phyloP scores from a whole-genome alignment of 768 basidiomycete species.

The Panaeolus papilionaceus region DNA sequence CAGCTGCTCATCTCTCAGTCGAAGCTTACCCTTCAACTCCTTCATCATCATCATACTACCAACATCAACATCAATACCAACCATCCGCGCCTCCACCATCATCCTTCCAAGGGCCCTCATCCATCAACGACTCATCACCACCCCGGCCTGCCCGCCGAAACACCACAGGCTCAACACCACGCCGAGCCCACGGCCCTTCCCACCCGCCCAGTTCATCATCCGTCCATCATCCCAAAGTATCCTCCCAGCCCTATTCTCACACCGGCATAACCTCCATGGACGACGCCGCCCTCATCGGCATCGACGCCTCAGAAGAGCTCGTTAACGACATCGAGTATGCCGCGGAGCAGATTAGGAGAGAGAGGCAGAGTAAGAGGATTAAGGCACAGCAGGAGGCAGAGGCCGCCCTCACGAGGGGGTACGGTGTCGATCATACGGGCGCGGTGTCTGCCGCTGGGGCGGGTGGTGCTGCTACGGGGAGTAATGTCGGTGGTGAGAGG shows the following conservation, averaged over 20 bases:
- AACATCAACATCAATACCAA: too few relatives aligned
- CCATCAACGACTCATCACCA: conserved; percentile 41
- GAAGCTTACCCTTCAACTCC: conserved; percentile 43
- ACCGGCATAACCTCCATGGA: conserved; percentile 23
- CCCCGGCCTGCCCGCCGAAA: conserved; percentile 64
- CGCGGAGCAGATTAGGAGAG: conserved; percentile 84
- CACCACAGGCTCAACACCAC: conserved; percentile 65
- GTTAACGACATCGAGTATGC: conserved; percentile 87
- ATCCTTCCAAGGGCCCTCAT: conserved; percentile 37
- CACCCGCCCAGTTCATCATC: conserved; percentile 19
- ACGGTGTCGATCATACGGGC: conserved; percentile 23
- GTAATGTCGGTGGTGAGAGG: neutral
- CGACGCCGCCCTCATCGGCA: conserved; percentile 28
- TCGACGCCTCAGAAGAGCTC: conserved; percentile 46
- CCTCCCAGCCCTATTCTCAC: conserved; percentile 36
- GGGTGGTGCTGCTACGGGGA: neutral
- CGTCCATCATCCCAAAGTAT: conserved; percentile 29
- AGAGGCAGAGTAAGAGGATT: conserved; percentile 75
- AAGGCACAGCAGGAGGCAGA: conserved; percentile 70
- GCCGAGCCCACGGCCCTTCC: conserved; percentile 19
- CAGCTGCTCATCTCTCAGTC: conserved; percentile 34
- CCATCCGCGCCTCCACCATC: too few relatives aligned
- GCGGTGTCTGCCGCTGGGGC: neutral
- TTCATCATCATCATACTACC: too few relatives aligned
- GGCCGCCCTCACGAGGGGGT: conserved; percentile 52